Percentiles rank a stretch among this genome's conserved stretches.
Evolutionary conservation across 179 eudicot species (phyloP).

Genomic region (Corrigiola litoralis): DNA sequence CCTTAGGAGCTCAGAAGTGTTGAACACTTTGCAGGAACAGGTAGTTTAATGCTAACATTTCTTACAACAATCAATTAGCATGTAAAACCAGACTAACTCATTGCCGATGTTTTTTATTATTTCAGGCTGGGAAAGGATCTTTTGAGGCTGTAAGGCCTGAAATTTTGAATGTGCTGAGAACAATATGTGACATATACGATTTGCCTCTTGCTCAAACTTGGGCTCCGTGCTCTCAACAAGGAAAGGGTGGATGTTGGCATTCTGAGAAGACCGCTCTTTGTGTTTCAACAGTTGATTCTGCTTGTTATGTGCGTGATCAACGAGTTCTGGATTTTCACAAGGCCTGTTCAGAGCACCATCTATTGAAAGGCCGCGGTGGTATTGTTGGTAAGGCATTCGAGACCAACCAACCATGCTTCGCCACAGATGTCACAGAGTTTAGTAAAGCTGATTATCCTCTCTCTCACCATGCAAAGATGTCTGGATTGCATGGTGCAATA

Average conservation of each 20-base stretch:
- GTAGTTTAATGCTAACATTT: conserved; percentile 27
- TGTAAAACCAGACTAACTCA: neutral
- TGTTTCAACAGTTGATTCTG: conserved; percentile 55
- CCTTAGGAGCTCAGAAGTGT: conserved; percentile 60
- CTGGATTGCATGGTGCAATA: conserved; percentile 48
- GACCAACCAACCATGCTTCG: conserved; percentile 57
- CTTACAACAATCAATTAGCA: neutral
- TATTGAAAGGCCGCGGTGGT: conserved; percentile 41
- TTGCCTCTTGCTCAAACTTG: conserved; percentile 80
- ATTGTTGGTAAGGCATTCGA: conserved; percentile 66
- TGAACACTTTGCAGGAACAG: conserved; percentile 42
- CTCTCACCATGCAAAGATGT: conserved; percentile 64
- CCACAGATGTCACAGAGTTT: conserved; percentile 49
- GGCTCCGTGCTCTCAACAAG: conserved; percentile 61
- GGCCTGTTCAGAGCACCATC: conserved; percentile 75
- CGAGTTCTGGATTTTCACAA: conserved; percentile 47
- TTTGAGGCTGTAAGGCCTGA: conserved; percentile 40
- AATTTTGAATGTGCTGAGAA: conserved; percentile 37
- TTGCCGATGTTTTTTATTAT: neutral
- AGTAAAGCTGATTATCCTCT: conserved; percentile 65
- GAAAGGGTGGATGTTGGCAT: conserved; percentile 39
- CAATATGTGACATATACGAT: conserved; percentile 41
- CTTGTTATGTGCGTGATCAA: conserved; percentile 56
- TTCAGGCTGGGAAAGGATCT: conserved; percentile 39
- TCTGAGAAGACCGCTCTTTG: conserved; percentile 34